A percentile compares a stretch with the other conserved stretches of the same genome.
Conservation (phyloP, 768 basidiomycete genomes). For the Mycena polygramma region DNA sequence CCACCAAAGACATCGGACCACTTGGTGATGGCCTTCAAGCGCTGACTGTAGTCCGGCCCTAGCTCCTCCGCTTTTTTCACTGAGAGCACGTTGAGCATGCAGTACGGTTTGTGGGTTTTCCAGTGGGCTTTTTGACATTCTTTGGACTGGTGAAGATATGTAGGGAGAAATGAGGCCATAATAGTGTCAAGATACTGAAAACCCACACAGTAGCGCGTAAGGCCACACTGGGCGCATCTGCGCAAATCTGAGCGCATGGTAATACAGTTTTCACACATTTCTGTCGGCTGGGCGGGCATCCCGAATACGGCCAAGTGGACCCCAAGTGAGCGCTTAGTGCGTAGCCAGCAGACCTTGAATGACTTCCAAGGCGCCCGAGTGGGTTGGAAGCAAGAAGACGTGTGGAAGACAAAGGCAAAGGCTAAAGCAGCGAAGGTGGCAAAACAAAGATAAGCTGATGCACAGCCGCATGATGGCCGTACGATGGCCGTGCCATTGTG, state of each 20-base stretch:
- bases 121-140: slow-evolving; percentile 29
- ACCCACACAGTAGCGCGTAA: slow-evolving; percentile 23
- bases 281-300: slow-evolving; percentile 8
- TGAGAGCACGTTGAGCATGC: slow-evolving; percentile 8
- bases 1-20: neutral
- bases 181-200: neutral
- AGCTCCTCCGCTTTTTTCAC: neutral
- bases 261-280: slow-evolving; percentile 4
- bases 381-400: no score
- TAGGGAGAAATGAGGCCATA: neutral
- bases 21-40: slow-evolving; percentile 1
- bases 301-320: no score
- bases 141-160: slow-evolving; percentile 13
- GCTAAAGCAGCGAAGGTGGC: no score
- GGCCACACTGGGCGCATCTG: slow-evolving; percentile 16
- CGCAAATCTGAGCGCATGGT: slow-evolving; percentile 4
- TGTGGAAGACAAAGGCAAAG: no score
- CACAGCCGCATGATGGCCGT: no score
- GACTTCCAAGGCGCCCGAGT: no score
- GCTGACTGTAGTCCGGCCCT: slow-evolving; percentile 15
- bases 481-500: no score
- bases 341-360: no score
- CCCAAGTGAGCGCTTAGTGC: no score
- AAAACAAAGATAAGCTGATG: no score
- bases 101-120: slow-evolving; percentile 26